phyloP scores from a whole-genome alignment of 2,329 filamentous ascomycete species.

The Xylariales sp. region DNA sequence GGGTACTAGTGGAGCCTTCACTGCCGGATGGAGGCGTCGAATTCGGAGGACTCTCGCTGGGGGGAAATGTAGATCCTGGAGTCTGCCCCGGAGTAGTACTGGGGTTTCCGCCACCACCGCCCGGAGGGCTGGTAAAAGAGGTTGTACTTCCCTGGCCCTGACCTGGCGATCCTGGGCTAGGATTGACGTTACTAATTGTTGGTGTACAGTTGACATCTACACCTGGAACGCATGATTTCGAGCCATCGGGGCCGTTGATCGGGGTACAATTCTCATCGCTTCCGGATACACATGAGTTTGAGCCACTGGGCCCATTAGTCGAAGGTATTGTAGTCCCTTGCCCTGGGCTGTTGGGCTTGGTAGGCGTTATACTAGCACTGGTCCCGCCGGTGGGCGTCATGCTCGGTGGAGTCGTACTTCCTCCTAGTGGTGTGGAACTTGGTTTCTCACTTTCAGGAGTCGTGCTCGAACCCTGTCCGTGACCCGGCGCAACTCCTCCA shows the following conservation, averaged over 20 bases:
- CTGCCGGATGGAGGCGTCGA: constrained; percentile 23
- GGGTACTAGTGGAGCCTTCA: constrained; percentile 22
- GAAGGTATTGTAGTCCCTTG: constrained; percentile 22
- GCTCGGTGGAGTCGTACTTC: constrained; percentile 11
- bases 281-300: constrained; percentile 31
- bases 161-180: constrained; percentile 26
- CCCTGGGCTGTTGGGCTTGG: constrained; percentile 7
- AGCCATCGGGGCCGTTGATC: constrained; percentile 16
- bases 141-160: constrained; percentile 33
- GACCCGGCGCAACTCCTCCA: constrained; percentile 36
- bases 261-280: constrained; percentile 19
- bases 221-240: constrained; percentile 32
- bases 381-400: neutral
- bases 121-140: constrained; percentile 22
- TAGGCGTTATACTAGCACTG: constrained; percentile 14
- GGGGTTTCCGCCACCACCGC: constrained; percentile 14
- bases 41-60: constrained; percentile 14
- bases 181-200: constrained; percentile 14
- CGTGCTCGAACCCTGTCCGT: constrained; percentile 26
- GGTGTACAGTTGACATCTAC: constrained; percentile 21
- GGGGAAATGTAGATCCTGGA: constrained; percentile 10
- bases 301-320: constrained; percentile 21
- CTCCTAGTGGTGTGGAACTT: constrained; percentile 15
- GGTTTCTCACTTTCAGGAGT: constrained; percentile 25
- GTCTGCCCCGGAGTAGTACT: constrained; percentile 22